A percentile compares a stretch with the other conserved stretches of the same genome.
These are phyloP conservation scores for Neonectria coccinea DNA, from an alignment of 2,329 filamentous ascomycete genomes.

Conservation along the genomic window DNA sequence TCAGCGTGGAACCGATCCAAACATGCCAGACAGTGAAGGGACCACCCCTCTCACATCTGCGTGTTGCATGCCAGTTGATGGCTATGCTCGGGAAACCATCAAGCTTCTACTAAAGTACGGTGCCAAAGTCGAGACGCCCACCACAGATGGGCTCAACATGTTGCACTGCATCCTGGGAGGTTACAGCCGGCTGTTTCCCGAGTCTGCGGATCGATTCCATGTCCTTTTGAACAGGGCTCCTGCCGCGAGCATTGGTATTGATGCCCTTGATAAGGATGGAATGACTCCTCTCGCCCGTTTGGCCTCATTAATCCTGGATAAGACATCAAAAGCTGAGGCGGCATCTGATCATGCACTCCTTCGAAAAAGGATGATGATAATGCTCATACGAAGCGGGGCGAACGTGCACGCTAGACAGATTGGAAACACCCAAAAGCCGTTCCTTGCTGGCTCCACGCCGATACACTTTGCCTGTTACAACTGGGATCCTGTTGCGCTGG, in stretches of 20 bases:
- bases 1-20: slow-evolving; percentile 11
- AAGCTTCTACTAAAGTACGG: slow-evolving; percentile 13
- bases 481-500: background rate
- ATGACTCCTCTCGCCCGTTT: slow-evolving; percentile 14
- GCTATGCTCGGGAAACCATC: slow-evolving; percentile 1
- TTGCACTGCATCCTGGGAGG: slow-evolving; percentile 1
- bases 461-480: background rate
- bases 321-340: background rate
- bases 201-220: background rate
- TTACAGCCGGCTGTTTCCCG: background rate
- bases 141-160: background rate
- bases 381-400: slow-evolving; percentile 13
- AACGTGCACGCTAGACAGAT: slow-evolving; percentile 9
- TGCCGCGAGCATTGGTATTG: background rate
- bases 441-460: background rate
- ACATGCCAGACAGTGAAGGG: slow-evolving; percentile 13
- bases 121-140: slow-evolving; percentile 1
- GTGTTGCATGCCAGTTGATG: slow-evolving; percentile 7
- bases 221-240: background rate
- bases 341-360: background rate
- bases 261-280: slow-evolving; percentile 8
- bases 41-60: slow-evolving; percentile 13
- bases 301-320: background rate
- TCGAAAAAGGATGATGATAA: background rate
- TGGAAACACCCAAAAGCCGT: background rate